Base-by-base conservation (phyloP, 139 green algal genomes). In the Micractinium sp. region DNA sequence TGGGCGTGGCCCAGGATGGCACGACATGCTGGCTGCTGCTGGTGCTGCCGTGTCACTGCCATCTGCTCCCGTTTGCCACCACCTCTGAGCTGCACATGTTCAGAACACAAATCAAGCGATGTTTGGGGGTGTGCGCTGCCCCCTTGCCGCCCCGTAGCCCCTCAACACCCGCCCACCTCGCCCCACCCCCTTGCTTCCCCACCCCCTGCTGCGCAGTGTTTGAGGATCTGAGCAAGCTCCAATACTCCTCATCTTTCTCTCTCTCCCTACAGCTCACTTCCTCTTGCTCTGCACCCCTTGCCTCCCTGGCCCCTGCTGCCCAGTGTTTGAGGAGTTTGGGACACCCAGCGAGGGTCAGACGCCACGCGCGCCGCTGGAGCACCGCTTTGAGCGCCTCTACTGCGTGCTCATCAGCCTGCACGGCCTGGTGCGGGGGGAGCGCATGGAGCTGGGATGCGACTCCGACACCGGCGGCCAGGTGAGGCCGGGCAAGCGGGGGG, bases 391-490 rank as follows among this genome's bases (percentile, higher is more conserved):
- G 47, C 91, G 95, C 25, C 93, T 98, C 83, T 99, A 99, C 91
- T 90, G 97, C 67, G 89, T 98, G 25, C 93, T 99, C 41, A 96
- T 98, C 89, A 95, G 87, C 80, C 91, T 99, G 90, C 97, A 99
- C 87, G 97, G 97, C 63, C 93, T 99, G 53, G 95, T 87, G 66
- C 92, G 97, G 0, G 97, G 97, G 9, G 91, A 97, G 4, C 89
- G 90, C 53, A 99, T 99, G 97, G 97, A 99, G 93, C 95, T 99
- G 71, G 97, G 97, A 23, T 92, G 94, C 13, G 97, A 99, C 90
- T 90, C 95, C 1, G 97, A 99, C 93, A 99, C 97, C 18, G 97
- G 97, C 31, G 97, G 97, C 0, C 96, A 98, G 95, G 94, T 97
- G 79, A 53, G 81, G 22, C n/a, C 25, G 35, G 53, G 47, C 66